These are phyloP conservation scores for Albugo candida DNA, from an alignment of 352 stramenopile species.

Conservation along the genomic window DNA sequence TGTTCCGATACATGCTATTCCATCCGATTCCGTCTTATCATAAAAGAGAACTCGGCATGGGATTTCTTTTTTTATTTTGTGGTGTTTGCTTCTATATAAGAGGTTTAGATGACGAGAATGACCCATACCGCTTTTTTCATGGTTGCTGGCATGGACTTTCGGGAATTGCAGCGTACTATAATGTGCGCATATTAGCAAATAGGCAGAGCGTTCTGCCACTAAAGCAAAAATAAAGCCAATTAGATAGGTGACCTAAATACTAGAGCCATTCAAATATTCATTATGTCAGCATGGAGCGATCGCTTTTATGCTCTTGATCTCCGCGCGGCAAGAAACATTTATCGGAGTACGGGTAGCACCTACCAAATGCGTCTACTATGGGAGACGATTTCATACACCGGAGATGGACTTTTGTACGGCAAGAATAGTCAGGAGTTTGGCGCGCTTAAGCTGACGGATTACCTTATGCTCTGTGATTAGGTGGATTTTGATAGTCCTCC, in stretches of 20 bases:
- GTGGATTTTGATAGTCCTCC: constrained; percentile 36
- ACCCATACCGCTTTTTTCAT: constrained; percentile 66
- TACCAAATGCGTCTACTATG: constrained; percentile 25
- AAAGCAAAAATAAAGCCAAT: too few species aligned
- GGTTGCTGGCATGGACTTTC: constrained; percentile 66
- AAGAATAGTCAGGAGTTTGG: neutral
- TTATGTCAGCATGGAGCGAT: constrained; percentile 7
- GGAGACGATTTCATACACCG: constrained; percentile 63
- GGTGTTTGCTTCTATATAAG: constrained; percentile 36
- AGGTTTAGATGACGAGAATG: constrained; percentile 45
- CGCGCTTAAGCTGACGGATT: neutral
- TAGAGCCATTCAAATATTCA: neutral
- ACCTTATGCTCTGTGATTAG: constrained; percentile 6
- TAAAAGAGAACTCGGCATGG: constrained; percentile 21
- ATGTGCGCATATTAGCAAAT: constrained; percentile 32
- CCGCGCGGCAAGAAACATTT: constrained; percentile 40
- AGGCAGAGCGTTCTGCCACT: neutral
- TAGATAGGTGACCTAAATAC: neutral
- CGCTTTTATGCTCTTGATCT: constrained; percentile 56
- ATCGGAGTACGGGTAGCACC: constrained; percentile 38
- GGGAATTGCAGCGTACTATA: constrained; percentile 44
- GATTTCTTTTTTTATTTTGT: constrained; percentile 23
- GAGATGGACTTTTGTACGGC: constrained; percentile 35
- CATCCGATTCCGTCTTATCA: constrained; percentile 30
- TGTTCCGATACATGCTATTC: constrained; percentile 20